Conservation (phyloP, 2,329 filamentous ascomycete species). For the Microcera coccophila region DNA sequence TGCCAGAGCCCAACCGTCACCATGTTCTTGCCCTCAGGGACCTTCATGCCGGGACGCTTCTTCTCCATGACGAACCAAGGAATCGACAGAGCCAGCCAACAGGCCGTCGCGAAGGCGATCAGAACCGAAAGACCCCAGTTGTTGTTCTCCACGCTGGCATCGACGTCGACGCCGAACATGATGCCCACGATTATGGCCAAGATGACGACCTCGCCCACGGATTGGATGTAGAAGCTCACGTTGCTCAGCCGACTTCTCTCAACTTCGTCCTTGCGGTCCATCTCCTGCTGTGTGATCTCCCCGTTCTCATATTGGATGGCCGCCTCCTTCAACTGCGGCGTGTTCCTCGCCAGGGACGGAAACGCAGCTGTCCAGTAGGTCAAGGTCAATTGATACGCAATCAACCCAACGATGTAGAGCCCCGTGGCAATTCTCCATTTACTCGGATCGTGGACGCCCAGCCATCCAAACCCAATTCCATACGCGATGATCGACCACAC, state of each 20-base stretch:
- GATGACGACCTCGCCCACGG: conserved; percentile 58
- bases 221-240: conserved; percentile 61
- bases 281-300: conserved; percentile 54
- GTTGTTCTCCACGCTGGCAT: conserved; percentile 56
- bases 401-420: conserved; percentile 63
- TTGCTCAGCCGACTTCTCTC: conserved; percentile 63
- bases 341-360: conserved; percentile 37
- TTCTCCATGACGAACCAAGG: conserved; percentile 67
- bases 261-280: conserved; percentile 58
- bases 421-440: conserved; percentile 59
- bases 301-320: conserved; percentile 34
- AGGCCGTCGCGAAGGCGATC: conserved; percentile 60
- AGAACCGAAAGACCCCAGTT: conserved; percentile 64
- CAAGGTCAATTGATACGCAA: conserved; percentile 63
- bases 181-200: conserved; percentile 62
- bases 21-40: conserved; percentile 41
- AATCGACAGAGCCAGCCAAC: conserved; percentile 60
- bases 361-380: conserved; percentile 66
- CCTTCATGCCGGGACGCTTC: conserved; percentile 52
- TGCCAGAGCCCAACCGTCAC: conserved; percentile 61
- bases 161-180: conserved; percentile 58
- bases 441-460: conserved; percentile 57
- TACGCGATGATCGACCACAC: conserved; percentile 58
- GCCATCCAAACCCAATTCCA: conserved; percentile 62
- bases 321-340: conserved; percentile 31